Evolutionary conservation across 257 asterid genomes (phyloP).

Genomic region (Petrea volubilis): DNA sequence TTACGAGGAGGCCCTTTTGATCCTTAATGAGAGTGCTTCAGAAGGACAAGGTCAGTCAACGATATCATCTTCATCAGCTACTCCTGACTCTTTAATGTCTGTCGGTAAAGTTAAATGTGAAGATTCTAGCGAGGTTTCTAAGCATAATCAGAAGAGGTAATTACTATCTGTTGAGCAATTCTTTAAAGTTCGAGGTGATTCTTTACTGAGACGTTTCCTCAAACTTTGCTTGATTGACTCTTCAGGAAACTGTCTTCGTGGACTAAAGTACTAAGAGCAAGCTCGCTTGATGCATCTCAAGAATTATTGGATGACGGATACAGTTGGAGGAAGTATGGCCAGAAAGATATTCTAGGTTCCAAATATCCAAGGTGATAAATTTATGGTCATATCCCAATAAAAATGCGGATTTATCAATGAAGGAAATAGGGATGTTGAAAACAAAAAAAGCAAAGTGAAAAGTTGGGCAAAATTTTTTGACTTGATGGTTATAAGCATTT

Average conservation of each 20-base stretch:
- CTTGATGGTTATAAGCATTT: not conserved
- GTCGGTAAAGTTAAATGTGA: too few relatives aligned
- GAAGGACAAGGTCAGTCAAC: constrained; percentile 10
- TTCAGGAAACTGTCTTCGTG: not conserved
- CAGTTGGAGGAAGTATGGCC: constrained; percentile 25
- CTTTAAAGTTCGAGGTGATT: not conserved
- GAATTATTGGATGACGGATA: constrained; percentile 9
- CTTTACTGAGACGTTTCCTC: constrained; percentile 8
- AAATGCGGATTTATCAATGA: too few relatives aligned
- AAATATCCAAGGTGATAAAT: constrained; percentile 25
- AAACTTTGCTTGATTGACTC: constrained; percentile 10
- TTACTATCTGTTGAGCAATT: not conserved
- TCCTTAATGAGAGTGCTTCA: constrained; percentile 23
- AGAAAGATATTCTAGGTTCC: not conserved
- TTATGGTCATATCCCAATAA: not conserved
- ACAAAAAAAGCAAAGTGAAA: too few relatives aligned
- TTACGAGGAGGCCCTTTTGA: constrained; percentile 26
- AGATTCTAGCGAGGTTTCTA: not conserved
- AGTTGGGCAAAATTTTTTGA: too few relatives aligned
- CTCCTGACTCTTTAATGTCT: not conserved
- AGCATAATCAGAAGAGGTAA: not conserved
- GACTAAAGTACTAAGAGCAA: not conserved
- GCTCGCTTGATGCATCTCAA: not conserved
- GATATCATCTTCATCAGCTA: not conserved
- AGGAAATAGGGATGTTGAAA: too few relatives aligned